Evolutionary conservation across 2,329 filamentous ascomycete species (phyloP), one percentile per base, ranked within the genome.

Genomic region (Claviceps africana): DNA sequence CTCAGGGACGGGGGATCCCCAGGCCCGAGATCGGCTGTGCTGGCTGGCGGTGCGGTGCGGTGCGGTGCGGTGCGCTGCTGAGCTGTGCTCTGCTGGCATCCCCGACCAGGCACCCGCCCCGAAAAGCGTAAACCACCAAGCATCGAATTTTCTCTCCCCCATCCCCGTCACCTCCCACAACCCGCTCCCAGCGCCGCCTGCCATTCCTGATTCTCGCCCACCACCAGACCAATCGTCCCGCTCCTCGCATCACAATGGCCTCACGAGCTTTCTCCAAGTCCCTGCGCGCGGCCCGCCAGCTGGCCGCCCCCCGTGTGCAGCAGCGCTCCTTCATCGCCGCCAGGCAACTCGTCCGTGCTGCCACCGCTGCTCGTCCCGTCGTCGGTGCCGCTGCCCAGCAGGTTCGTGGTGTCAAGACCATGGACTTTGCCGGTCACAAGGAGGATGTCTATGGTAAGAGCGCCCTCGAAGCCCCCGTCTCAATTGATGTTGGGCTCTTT

Each of bases 401-500:
- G 77, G 75, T 79, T 60, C 85, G 93, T 68, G 93, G 93, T 71
- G 75, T 95, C 67, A 97, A 98, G 88, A 96, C 91, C 63, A 91
- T 98, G 72, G 90, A 97, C 82, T 98, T 98, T 72, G 93, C 93
- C 61, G 93, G 89, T 66, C 79, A 80, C 69, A 91, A 94, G 77
- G 93, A 98, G 81, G 82, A 84, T 61, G 93, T 98, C 69, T 96
- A 87, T 70, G 88, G 88, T 94, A 73, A 64, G 79, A 55, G 30
- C 4, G 13, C 47, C 4, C 28, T 30, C 4, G 33, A 7, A 37
- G 33, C 15, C 33, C 13, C n/a, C n/a, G 33, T 19, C 7, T 30
- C 35, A 40, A 51, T 51, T 37, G 52, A 45, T 19, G 19, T 28
- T n/a, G 9, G 13, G 33, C 15, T 4, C 17, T 37, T 37, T 17